These are phyloP conservation scores for Suaeda aralocaspica DNA, from an alignment of 148 eudicot species.

Conservation along the genomic window DNA sequence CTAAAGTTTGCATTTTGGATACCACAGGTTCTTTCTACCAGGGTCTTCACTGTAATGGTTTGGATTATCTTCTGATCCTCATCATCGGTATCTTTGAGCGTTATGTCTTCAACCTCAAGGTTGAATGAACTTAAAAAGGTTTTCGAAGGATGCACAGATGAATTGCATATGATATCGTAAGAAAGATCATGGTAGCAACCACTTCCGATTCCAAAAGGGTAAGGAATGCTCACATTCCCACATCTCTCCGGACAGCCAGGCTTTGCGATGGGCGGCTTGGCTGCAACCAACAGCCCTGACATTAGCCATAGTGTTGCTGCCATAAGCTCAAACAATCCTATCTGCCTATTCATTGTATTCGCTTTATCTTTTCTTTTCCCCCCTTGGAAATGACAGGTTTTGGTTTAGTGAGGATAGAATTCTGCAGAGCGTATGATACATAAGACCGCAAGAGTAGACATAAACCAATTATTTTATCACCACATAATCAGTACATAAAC, in stretches of 20 bases:
- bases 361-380: no score
- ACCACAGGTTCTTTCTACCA: slow-evolving; percentile 3
- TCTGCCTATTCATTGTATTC: no score
- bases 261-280: slow-evolving; percentile 9
- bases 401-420: no score
- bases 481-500: no score
- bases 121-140: slow-evolving; percentile 11
- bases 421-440: no score
- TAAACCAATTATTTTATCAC: no score
- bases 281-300: neutral
- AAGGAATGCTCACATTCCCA: slow-evolving; percentile 32
- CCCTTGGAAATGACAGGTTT: no score
- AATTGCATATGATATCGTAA: slow-evolving; percentile 25
- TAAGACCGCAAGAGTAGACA: no score
- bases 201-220: slow-evolving; percentile 37
- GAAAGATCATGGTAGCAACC: slow-evolving; percentile 15
- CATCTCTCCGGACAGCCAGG: slow-evolving; percentile 25
- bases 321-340: neutral
- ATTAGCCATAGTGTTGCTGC: neutral
- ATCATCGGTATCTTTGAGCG: no score
- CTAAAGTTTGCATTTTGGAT: neutral
- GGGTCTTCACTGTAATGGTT: neutral
- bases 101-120: slow-evolving; percentile 23
- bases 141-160: slow-evolving; percentile 8
- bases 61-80: no score